Base-by-base conservation (phyloP, 2,329 filamentous ascomycete species). In the Parasarocladium wereldwijsianum region DNA sequence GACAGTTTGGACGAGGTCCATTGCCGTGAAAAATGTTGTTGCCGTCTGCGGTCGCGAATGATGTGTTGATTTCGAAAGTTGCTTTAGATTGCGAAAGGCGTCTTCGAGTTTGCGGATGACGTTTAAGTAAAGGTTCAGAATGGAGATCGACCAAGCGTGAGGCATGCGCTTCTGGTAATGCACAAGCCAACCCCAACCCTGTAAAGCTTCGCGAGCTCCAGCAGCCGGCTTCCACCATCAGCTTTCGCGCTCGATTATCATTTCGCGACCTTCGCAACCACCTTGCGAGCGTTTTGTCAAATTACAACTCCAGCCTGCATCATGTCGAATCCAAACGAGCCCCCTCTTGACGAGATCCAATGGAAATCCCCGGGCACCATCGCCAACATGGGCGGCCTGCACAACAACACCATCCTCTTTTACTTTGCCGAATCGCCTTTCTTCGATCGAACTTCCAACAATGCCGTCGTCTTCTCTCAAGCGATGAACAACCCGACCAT, bases 1-100 rank as follows among this genome's bases (percentile, higher is more conserved):
- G 37, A 98, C 79, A 24, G 81, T 84, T 35, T 86, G 82, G 32
- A 96, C 73, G 32, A 98, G 70, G 66, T 98, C 90, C 90, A 98
- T 94, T 33, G 36, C 33, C 29, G n/a, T 8, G 23, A 7, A 7
- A 7, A 24, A 24, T 24, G 8, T 13, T 24, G 14, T 24, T 8
- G 23, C 7, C n/a, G 11, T 8, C 5, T 13, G 15, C 5, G n/a
- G 26, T 12, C 6, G 16, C 13, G 5, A 16, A 16, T 5, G 11
- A 7, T 26, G 8, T 26, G n/a, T n/a, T n/a, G n/a, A n/a, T n/a
- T n/a, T n/a, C n/a, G n/a, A n/a, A n/a, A n/a, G n/a, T n/a, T n/a
- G n/a, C n/a, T n/a, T n/a, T n/a, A n/a, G n/a, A n/a, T n/a, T n/a
- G n/a, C n/a, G n/a, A n/a, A n/a, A n/a, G n/a, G n/a, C n/a, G n/a